Evolutionary conservation across 257 asterid genomes (phyloP), one percentile per base, ranked within the genome.

Genomic region (Gynochthodes officinalis): DNA sequence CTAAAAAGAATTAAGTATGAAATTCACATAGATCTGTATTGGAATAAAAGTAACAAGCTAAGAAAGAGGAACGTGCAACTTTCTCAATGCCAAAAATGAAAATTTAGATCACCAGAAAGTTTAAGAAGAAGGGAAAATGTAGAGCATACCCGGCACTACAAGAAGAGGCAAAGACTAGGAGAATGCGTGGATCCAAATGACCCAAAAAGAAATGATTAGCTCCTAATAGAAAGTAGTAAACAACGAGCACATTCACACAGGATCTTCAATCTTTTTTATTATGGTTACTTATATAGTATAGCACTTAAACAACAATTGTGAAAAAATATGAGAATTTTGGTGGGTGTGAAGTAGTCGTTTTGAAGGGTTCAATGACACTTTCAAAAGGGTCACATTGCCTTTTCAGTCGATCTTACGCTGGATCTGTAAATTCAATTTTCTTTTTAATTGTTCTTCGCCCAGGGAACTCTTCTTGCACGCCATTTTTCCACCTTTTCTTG

Each of bases 341-440:
- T 75, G 80, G 90, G 81, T 81, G 70, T 2, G 48, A 69, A 69
- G 86, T 76, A 55, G 68, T 70, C 79, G 80, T 73, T 74, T 66
- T 46, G 42, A 78, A 66, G 80, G 93, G 87, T 84, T 64, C 66
- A 79, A 83, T 33, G 85, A 70, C 64, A 72, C 84, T 87, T 60
- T 84, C 91, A 50, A 74, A 76, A 76, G 65, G 74, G 42, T 9
- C 30, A 64, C 67, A 40, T 66, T 67, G 70, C 67, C 75, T 74
- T 77, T 48, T 57, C 57, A 52, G 14, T 62, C 71, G 74, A 69
- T 70, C 72, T 35, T 43, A 77, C 82, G 72, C 72, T 70, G 78
- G 94, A 88, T 84, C 89, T 84, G 37, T 43, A 32, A 32, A 23
- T 21, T 28, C 43, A 37, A 7, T n/a, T n/a, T n/a, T n/a, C n/a